Percentiles rank a stretch among this genome's conserved stretches.
Evolutionary conservation across 345 rosid species (phyloP).

Genomic region (Heritiera littoralis): DNA sequence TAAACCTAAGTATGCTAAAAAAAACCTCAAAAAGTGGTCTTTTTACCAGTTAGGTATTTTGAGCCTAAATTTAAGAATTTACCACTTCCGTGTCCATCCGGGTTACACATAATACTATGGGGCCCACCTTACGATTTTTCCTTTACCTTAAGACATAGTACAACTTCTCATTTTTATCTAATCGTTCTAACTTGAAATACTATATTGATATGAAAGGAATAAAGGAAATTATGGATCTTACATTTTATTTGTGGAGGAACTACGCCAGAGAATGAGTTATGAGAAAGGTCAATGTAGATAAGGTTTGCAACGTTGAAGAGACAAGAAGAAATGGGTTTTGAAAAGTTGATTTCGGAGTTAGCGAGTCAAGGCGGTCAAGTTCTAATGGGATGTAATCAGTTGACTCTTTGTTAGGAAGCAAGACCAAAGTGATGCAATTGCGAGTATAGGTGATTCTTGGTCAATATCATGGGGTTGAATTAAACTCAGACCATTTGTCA

Average conservation of each 20-base stretch:
- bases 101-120: no score
- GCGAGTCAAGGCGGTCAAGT: slow-evolving; percentile 71
- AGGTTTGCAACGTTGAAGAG: slow-evolving; percentile 60
- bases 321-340: slow-evolving; percentile 55
- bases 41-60: no score
- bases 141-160: no score
- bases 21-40: no score
- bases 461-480: slow-evolving; percentile 83
- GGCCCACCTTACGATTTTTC: no score
- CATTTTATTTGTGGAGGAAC: slow-evolving; percentile 50
- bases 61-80: no score
- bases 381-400: slow-evolving; percentile 84
- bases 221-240: no score
- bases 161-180: no score
- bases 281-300: slow-evolving; percentile 64
- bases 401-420: slow-evolving; percentile 52
- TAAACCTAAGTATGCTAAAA: no score
- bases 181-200: no score
- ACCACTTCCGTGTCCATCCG: no score
- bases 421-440: slow-evolving; percentile 58
- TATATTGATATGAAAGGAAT: no score
- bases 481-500: slow-evolving; percentile 70
- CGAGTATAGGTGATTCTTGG: slow-evolving; percentile 56
- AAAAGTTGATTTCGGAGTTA: slow-evolving; percentile 63
- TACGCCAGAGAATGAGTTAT: slow-evolving; percentile 66